Evolutionary conservation across 2,329 filamentous ascomycete genomes (phyloP), one percentile per base, ranked within the genome.

Genomic region (Thelonectria discophora): DNA sequence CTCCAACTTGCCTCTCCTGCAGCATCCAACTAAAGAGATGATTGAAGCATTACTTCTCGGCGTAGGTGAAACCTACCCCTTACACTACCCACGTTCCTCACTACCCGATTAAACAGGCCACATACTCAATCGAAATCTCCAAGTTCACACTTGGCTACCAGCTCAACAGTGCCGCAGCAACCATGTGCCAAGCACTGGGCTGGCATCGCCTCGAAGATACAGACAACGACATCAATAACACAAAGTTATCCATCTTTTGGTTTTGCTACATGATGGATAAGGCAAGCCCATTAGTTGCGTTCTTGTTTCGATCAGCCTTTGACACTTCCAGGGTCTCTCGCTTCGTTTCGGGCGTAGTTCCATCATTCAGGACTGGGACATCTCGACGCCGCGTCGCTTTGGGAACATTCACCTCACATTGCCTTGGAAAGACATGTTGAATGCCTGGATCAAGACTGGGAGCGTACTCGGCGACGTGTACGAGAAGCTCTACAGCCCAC

Each of bases 241-340:
- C 54, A 11, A 56, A 49, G 45, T 24, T 32, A 3, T 56, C 54
- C 12, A 52, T 58, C 46, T 58, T 58, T 37, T 58, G 55, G 55
- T 46, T 51, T 15, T 46, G 46, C 24, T 58, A 58, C 47, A 51
- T 58, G 55, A 46, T 46, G 39, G 39, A 58, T 37, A 56, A 56
- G 27, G 27, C 9, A 30, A 8, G 27, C 9, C n/a, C 9, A 9
- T 30, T 9, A 8, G 27, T 30, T 8, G 9, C 27, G 27, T 30
- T 30, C 27, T 9, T 30, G 27, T 8, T 30, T 2, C 7, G 5
- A 9, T 30, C 8, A 30, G 27, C 8, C 5, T 30, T 30, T 30
- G 8, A 30, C 27, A 30, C 9, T 30, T 30, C 27, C 27, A 30
- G 17, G 45, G 32, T 15, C 54, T 56, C 45, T 56, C 54, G 15